Base-by-base conservation (phyloP, 2,329 filamentous ascomycete species). In the Diaporthe batatas region DNA sequence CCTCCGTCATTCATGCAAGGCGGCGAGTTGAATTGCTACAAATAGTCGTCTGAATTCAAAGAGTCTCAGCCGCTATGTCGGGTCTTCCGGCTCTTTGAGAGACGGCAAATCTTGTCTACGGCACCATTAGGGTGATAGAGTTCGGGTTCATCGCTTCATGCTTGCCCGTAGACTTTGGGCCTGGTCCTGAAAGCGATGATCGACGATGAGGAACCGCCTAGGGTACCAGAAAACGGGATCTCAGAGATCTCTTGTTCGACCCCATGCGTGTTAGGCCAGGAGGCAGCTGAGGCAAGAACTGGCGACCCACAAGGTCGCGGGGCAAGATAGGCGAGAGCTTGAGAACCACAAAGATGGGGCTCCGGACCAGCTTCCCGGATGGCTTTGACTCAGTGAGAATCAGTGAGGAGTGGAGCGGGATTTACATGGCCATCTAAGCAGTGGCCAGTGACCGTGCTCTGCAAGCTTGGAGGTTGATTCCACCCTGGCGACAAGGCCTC, bases 321-420 rank as follows among this genome's bases (percentile, higher is more conserved):
- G 62, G 44, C 39, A 51, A 65, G 59, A 65, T 65, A 65, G 59
- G 44, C 59, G 59, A 65, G 62, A 65, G 44, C 62, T 65, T 65
- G 21, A 36, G 18, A 14, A 51, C 29, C 23, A 16, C 21, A 34
- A 65, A 64, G 42, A 21, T 64, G 32, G 59, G 42, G 25, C 39
- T 64, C 59, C 59, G 59, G 59, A 47, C 32, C 39, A 12, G 25
- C 32, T 47, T 34, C 59, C 59, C 59, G 59, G 42, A 32, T 34
- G 42, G 18, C 6, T 42, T 51, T 65, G 59, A 65, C 59, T 65
- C 59, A 65, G 34, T 21, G 42, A 42, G 21, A n/a, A n/a, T n/a
- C n/a, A n/a, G n/a, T n/a, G n/a, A n/a, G n/a, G n/a, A n/a, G n/a
- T n/a, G n/a, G 5, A 29, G 25, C 42, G 44, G 59, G 44, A 65